Conservation (phyloP, 345 rosid genomes). For the Salix koriyanagi region DNA sequence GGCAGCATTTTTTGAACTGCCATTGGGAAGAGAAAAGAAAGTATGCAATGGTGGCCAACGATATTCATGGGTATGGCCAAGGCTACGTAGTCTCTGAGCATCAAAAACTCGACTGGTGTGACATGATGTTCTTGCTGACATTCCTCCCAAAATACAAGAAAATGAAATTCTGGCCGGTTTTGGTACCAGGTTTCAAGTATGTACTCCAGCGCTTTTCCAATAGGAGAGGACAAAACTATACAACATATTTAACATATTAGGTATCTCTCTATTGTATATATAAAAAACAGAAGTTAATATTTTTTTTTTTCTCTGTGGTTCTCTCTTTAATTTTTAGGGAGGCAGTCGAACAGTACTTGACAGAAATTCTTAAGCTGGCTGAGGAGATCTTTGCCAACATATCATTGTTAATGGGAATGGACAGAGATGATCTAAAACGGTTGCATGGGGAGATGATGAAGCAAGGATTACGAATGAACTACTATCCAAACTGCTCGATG, state of each 20-base stretch:
- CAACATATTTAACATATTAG: background rate
- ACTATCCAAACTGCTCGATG: conserved; percentile 26
- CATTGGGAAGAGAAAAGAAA: conserved; percentile 26
- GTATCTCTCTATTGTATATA: too few species aligned
- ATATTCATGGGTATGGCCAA: conserved; percentile 26
- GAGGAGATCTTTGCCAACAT: conserved; percentile 12
- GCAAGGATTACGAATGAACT: conserved; percentile 26
- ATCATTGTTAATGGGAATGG: conserved; percentile 18
- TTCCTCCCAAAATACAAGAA: conserved; percentile 11
- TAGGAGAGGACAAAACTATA: too few species aligned
- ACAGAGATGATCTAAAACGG: conserved; percentile 7
- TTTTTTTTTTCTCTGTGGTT: too few species aligned
- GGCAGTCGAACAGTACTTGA: too few species aligned
- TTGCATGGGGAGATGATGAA: conserved; percentile 14
- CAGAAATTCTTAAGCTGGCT: background rate
- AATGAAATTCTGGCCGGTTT: conserved; percentile 18
- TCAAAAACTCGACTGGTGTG: conserved; percentile 30
- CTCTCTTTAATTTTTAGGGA: too few species aligned
- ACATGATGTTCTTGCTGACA: conserved; percentile 15
- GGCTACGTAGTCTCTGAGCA: conserved; percentile 25
- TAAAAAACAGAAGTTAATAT: too few species aligned
- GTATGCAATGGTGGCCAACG: conserved; percentile 17
- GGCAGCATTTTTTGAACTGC: conserved; percentile 22
- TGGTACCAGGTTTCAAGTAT: conserved; percentile 21
- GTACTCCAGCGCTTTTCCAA: background rate